Evolutionary conservation across 208 protist species (phyloP).

Genomic region (Leishmania arabica): DNA sequence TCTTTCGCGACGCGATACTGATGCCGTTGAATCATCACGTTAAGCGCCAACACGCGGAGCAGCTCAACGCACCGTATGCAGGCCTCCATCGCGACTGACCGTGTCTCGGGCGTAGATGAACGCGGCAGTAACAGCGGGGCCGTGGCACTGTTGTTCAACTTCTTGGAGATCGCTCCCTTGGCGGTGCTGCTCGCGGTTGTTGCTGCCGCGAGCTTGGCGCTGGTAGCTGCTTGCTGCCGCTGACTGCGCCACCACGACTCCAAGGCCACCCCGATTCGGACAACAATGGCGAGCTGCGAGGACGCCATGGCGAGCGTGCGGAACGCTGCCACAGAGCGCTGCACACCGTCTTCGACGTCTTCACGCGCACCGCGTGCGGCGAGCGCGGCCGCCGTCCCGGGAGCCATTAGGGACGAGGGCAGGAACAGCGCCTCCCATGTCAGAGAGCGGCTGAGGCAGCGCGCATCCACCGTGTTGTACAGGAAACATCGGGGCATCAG

Average conservation of each 20-base stretch:
- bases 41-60: conserved; percentile 14
- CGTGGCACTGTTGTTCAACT: not conserved
- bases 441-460: conserved; percentile 24
- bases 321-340: conserved; percentile 18
- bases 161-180: not conserved
- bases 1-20: conserved; percentile 3
- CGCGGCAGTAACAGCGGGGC: not conserved
- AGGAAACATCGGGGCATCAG: conserved; percentile 15
- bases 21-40: conserved; percentile 6
- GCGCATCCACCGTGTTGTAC: conserved; percentile 27
- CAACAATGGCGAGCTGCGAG: conserved; percentile 10
- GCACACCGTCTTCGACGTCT: conserved; percentile 1
- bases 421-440: conserved; percentile 28
- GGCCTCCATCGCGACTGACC: not conserved
- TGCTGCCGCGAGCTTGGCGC: not conserved
- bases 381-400: conserved; percentile 1
- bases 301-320: conserved; percentile 25
- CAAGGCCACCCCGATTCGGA: conserved; percentile 24
- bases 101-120: not conserved
- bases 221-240: not conserved
- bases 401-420: not conserved
- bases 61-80: conserved; percentile 14
- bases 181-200: not conserved
- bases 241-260: conserved; percentile 28
- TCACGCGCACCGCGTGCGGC: not conserved